These are phyloP conservation scores for Morella rubra DNA, from an alignment of 306 rosid species.

Conservation along the genomic window DNA sequence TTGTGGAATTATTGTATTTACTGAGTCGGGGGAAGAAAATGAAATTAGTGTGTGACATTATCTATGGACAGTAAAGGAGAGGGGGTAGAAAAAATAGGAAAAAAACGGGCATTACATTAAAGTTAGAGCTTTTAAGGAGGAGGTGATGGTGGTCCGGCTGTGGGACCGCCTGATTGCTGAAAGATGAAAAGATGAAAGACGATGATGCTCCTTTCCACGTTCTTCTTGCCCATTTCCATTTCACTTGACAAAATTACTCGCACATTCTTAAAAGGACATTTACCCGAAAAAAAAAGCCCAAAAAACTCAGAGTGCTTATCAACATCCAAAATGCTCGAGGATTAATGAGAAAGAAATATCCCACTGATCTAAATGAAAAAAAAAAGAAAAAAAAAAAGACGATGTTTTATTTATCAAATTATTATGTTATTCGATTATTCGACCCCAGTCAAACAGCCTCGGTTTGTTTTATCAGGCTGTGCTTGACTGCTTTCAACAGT, in stretches of 20 bases:
- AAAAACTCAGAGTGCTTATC: no score
- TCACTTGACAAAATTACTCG: no score
- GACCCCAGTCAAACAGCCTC: not conserved
- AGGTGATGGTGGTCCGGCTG: not conserved
- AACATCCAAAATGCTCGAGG: no score
- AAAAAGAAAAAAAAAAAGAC: no score
- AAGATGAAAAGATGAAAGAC: not conserved
- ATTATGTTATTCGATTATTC: no score
- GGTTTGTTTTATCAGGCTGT: not conserved
- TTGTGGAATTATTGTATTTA: no score
- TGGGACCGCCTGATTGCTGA: constrained; percentile 1
- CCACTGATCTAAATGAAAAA: no score
- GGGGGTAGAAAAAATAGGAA: not conserved
- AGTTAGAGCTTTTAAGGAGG: constrained; percentile 25
- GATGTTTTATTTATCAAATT: no score
- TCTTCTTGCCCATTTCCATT: not conserved
- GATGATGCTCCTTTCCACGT: not conserved
- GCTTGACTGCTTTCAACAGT: not conserved
- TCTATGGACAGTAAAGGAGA: not conserved
- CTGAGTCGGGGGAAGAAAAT: not conserved
- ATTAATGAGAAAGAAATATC: no score
- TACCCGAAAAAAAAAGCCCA: no score
- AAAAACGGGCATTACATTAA: constrained; percentile 7
- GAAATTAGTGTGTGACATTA: not conserved
- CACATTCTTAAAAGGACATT: no score